Conservation (phyloP, 2,329 filamentous ascomycete species). For the Didymosphaeria variabile region DNA sequence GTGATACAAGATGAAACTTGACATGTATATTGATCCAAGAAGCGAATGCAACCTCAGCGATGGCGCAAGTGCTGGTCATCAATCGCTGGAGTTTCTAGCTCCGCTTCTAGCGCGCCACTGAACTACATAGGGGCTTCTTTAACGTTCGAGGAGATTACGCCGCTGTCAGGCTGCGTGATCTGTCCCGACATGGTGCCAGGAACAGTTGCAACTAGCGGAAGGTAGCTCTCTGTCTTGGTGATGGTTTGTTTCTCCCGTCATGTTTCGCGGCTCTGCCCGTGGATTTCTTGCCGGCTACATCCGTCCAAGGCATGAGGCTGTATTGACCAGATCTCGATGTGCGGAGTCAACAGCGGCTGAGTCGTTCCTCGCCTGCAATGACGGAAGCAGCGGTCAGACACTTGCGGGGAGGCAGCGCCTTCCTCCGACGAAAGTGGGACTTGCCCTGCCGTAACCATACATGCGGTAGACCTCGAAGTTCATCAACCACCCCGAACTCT, state of each 20-base stretch:
- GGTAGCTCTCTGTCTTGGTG: background rate
- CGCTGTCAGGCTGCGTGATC: conserved; percentile 12
- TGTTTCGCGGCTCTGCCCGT: conserved; percentile 10
- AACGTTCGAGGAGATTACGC: conserved; percentile 5
- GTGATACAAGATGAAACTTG: conserved; percentile 5
- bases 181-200: background rate
- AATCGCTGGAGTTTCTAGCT: conserved; percentile 15
- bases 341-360: background rate
- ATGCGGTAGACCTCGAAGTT: background rate
- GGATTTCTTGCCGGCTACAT: background rate
- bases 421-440: background rate
- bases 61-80: conserved; percentile 14
- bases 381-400: background rate
- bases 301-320: background rate
- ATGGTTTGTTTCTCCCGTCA: conserved; percentile 4
- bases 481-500: background rate
- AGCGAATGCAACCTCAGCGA: conserved; percentile 1
- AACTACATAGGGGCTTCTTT: conserved; percentile 7
- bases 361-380: background rate
- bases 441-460: background rate
- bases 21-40: conserved; percentile 2
- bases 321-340: background rate
- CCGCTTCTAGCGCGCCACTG: conserved; percentile 15
- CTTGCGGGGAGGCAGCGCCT: background rate
- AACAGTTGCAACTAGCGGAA: conserved; percentile 1